Conservation (phyloP, 2,329 filamentous ascomycete genomes). For the Diaporthe amygdali region DNA sequence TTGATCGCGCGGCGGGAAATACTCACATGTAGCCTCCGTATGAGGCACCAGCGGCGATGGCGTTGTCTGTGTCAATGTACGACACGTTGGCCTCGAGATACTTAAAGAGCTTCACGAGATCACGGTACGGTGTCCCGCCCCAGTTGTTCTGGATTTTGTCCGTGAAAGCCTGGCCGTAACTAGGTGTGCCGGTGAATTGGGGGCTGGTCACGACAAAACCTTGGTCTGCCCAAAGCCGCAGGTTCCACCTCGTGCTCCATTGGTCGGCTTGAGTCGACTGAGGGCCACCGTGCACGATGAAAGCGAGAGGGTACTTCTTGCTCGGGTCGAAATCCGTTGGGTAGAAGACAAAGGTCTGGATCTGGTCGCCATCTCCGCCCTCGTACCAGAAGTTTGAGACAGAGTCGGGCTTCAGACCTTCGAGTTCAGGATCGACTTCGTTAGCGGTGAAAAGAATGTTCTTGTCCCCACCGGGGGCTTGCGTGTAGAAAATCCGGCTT, state of each 20-base stretch:
- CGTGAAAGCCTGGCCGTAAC: constrained; percentile 59
- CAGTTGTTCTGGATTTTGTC: constrained; percentile 55
- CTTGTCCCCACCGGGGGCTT: constrained; percentile 34
- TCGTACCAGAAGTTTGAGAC: constrained; percentile 42
- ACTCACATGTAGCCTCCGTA: constrained; percentile 60
- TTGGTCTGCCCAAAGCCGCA: constrained; percentile 60
- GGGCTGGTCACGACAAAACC: constrained; percentile 60
- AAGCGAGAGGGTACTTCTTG: constrained; percentile 58
- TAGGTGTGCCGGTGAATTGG: constrained; percentile 59
- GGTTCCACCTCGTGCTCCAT: constrained; percentile 60
- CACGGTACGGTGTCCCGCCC: constrained; percentile 59
- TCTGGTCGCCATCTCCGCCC: constrained; percentile 33
- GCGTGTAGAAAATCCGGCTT: constrained; percentile 39
- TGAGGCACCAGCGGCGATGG: constrained; percentile 57
- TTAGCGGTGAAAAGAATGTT: constrained; percentile 41
- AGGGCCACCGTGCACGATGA: constrained; percentile 59
- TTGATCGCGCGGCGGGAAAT: not conserved
- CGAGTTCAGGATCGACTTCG: constrained; percentile 38
- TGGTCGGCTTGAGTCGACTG: constrained; percentile 57
- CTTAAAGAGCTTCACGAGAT: constrained; percentile 57
- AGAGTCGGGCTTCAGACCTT: constrained; percentile 36
- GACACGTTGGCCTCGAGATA: constrained; percentile 55
- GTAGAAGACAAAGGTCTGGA: constrained; percentile 39
- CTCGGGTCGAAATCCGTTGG: constrained; percentile 37
- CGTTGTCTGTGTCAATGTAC: constrained; percentile 55